Conservation (phyloP, 352 stramenopile species). For the Globisporangium apiculatum region DNA sequence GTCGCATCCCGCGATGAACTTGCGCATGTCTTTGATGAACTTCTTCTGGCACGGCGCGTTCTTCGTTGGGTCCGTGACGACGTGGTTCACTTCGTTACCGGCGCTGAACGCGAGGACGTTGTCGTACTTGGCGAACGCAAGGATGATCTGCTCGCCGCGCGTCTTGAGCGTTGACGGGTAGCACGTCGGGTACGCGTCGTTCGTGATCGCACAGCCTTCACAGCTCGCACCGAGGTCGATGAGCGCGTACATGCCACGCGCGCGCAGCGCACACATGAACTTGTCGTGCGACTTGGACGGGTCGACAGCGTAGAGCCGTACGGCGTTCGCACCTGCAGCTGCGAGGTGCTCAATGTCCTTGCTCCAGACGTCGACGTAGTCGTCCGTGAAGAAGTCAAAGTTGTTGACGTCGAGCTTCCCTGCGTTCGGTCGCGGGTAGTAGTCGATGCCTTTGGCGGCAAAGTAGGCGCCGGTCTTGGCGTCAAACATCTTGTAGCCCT, state of each 20-base stretch:
- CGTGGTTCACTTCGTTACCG: conserved; percentile 81
- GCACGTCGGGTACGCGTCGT: conserved; percentile 39
- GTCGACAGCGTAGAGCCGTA: conserved; percentile 82
- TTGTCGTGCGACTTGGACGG: conserved; percentile 73
- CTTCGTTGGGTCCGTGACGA: conserved; percentile 21
- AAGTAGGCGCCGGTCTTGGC: conserved; percentile 62
- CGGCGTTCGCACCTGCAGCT: conserved; percentile 59
- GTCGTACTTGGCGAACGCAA: conserved; percentile 78
- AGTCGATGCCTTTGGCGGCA: conserved; percentile 71
- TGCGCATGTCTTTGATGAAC: conserved; percentile 79
- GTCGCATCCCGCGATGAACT: conserved; percentile 46
- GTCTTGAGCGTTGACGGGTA: conserved; percentile 55
- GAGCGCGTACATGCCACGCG: conserved; percentile 71
- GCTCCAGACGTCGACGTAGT: conserved; percentile 58
- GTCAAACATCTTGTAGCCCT: conserved; percentile 78
- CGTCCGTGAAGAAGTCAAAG: conserved; percentile 82
- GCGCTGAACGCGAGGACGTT: conserved; percentile 77
- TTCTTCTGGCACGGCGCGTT: conserved; percentile 88
- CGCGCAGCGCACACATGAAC: conserved; percentile 82
- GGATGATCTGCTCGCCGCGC: conserved; percentile 70
- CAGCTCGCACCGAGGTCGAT: conserved; percentile 54
- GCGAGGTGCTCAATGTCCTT: conserved; percentile 58
- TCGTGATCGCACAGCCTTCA: conserved; percentile 46
- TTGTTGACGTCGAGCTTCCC: conserved; percentile 66
- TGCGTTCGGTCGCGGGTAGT: conserved; percentile 82